Base-by-base conservation (phyloP, 768 basidiomycete species). In the Termitomyces sp. region DNA sequence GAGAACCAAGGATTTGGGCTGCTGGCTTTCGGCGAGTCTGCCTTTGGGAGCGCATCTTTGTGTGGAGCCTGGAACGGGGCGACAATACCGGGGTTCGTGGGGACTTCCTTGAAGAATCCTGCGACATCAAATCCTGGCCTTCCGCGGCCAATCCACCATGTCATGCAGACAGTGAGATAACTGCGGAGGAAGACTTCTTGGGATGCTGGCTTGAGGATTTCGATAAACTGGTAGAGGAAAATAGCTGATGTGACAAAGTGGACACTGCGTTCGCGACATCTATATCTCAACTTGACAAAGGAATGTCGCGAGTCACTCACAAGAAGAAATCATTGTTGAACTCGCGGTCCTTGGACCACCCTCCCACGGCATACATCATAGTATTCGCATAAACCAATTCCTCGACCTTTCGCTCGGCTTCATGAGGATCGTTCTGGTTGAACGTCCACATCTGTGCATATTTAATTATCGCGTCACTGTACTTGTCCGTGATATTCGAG, bases 1-100 rank as follows among this genome's bases (percentile, higher is more conserved):
- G 80, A 71, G 13, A 81, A 73, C 88, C 86, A 89, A 2, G 81
- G 74, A 59, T 87, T 85, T 13, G 84, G 78, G 20, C 68, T 73
- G 26, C 65, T 34, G 3, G 74, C 70, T 52, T 68, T 69, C 8
- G 65, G 67, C 26, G 80, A 73, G 24, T 72, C 68, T 47, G 68
- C 57, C 34, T 60, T 62, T 42, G 62, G 73, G 41, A 65, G 59
- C 5, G 64, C 64, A 41, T 24, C 55, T 49, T 58, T 68, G 62
- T 51, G 59, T 16, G 64, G 75, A 48, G 46, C 56, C 13, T 69
- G 71, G 46, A 64, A 55, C 3, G 66, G 56, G 2, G 61, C 58
- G 16, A 60, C 29, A 15, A 63, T 59, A 13, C 62, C 47, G 46
- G 61, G 48, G 60, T 64, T 46, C 42, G 55, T 31, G 33, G 68